Conservation (phyloP, 306 rosid species). For the Citrullus amarus region DNA sequence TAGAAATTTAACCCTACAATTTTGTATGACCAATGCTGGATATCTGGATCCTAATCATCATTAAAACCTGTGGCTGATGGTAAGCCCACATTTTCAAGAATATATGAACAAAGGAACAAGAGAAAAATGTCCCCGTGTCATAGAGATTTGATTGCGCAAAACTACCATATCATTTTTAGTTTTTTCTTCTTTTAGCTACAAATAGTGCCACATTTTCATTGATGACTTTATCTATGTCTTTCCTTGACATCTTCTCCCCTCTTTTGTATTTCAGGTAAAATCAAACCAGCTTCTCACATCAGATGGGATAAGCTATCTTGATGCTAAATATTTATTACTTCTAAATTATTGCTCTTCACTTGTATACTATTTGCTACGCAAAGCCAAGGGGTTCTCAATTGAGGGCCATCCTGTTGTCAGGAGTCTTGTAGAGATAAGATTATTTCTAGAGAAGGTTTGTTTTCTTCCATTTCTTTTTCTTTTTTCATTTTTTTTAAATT, state of each 20-base stretch:
- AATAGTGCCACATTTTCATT: background rate
- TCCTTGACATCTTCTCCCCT: background rate
- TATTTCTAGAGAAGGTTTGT: conserved; percentile 75
- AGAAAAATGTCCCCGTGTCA: background rate
- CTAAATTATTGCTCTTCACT: conserved; percentile 74
- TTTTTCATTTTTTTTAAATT: too few species aligned
- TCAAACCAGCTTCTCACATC: conserved; percentile 37
- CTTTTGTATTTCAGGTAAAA: background rate
- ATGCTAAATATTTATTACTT: conserved; percentile 74
- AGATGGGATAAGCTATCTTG: conserved; percentile 81
- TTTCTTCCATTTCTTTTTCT: background rate
- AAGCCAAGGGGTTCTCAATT: conserved; percentile 62
- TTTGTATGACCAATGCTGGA: background rate
- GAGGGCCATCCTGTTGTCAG: conserved; percentile 66
- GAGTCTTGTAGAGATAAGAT: conserved; percentile 68
- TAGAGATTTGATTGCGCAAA: background rate
- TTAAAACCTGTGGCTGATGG: background rate
- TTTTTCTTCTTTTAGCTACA: background rate
- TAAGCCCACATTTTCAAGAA: background rate
- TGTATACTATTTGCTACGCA: conserved; percentile 66
- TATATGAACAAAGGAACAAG: background rate
- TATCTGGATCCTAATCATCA: background rate
- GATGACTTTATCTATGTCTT: background rate
- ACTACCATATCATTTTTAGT: background rate
- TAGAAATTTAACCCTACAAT: background rate